These are phyloP conservation scores for Umbelopsis vinacea DNA, from an alignment of 192 early-diverging fungal species.

Conservation along the genomic window DNA sequence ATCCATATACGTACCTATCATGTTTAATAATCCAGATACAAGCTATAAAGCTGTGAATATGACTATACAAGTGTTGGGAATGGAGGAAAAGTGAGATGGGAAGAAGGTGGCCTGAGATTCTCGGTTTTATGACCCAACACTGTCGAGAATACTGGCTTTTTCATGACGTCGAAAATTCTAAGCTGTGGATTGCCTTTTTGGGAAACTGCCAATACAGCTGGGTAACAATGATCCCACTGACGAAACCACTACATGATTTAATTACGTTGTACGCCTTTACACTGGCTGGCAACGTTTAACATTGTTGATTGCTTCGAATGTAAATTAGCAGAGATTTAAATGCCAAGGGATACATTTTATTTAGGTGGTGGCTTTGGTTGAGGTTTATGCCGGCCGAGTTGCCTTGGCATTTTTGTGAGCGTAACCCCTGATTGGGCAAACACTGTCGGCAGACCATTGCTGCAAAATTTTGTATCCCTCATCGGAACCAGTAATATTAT, in stretches of 20 bases:
- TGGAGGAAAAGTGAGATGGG: background rate
- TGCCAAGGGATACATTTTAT: background rate
- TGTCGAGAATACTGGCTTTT: background rate
- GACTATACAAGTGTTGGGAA: background rate
- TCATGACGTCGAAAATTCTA: background rate
- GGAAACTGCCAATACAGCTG: background rate
- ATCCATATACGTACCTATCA: background rate
- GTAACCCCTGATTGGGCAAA: background rate
- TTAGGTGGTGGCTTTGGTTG: background rate
- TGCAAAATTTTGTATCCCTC: too few species aligned
- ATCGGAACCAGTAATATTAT: background rate
- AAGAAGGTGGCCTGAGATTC: background rate
- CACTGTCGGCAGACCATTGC: background rate
- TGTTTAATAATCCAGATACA: background rate
- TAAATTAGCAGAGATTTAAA: background rate
- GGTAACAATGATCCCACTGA: background rate
- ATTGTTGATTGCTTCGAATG: background rate
- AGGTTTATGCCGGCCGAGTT: background rate
- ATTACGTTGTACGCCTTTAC: background rate
- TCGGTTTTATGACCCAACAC: background rate
- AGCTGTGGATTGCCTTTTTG: background rate
- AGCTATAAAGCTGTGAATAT: background rate
- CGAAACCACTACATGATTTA: background rate
- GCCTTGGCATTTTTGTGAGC: background rate
- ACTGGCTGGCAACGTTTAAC: background rate